Evolutionary conservation across 2,329 filamentous ascomycete genomes (phyloP), one percentile per base, ranked within the genome.

Genomic region (Tolypocladium inflatum): DNA sequence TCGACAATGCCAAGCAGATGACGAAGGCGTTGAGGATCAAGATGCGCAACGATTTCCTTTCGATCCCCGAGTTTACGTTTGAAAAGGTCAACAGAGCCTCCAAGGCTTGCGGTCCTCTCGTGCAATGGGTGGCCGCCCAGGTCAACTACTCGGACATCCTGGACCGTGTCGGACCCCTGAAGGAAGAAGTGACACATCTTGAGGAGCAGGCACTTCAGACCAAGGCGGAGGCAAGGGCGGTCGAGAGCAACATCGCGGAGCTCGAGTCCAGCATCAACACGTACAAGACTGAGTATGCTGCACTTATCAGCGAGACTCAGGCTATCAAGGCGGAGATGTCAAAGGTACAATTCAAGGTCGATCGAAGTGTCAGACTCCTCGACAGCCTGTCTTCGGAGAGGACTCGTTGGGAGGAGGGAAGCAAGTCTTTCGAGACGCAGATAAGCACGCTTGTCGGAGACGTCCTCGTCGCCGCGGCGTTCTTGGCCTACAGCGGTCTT

Each of bases 71-170:
- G 60, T 99, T 97, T 74, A 97, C 92, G 0, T 96, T 92, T 66
- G 94, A 99, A 70, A 90, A 90, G 72, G 94, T 97, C 72, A 95
- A 96, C 74, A 90, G 91, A 66, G 94, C 94, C 61, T 96, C 90
- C 76, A 97, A 94, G 77, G 94, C 94, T 53, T 99, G 94, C 73
- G 95, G 94, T 67, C 95, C 94, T 33, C 81, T 99, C 17, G 93
- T 99, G 21, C 91, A 97, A 70, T 99, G 94, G 94, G 93, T 96
- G 3, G 83, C 90, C 71, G 95, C 94, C 23, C 94, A 99, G 74
- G 94, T 99, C 69, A 91, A 90, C 68, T 99, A 96, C 74, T 96
- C 93, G n/a, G 91, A 94, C 64, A 99, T 99, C 66, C 78, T 99
- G 62, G 92, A 97, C 70, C 86, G 91, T 42, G 91, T 99, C 59